Evolutionary conservation across 768 basidiomycete genomes (phyloP).

Genomic region (Suillus plorans): DNA sequence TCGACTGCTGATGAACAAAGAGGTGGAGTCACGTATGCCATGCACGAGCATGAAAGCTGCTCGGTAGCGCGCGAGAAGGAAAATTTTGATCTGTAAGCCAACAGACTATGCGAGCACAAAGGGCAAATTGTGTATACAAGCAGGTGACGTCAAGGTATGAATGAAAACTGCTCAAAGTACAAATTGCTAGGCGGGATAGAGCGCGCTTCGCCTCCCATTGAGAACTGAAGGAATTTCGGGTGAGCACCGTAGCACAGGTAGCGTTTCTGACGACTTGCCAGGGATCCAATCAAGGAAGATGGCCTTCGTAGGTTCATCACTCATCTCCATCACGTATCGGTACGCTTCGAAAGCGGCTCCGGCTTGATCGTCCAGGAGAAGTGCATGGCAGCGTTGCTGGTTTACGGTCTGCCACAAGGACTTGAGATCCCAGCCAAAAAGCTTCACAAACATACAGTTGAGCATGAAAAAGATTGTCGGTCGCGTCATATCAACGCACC

Average conservation of each 20-base stretch:
- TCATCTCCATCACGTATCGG: slow-evolving; percentile 1
- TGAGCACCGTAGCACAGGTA: not conserved
- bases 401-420: not conserved
- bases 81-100: not conserved
- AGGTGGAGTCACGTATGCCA: too few relatives aligned
- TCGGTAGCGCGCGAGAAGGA: too few relatives aligned
- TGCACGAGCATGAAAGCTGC: too few relatives aligned
- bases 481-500: not conserved
- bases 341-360: not conserved
- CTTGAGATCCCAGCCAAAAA: not conserved
- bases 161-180: not conserved
- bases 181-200: not conserved
- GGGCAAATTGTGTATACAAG: not conserved
- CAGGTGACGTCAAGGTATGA: not conserved
- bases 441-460: not conserved
- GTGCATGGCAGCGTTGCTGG: not conserved
- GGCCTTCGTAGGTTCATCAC: not conserved
- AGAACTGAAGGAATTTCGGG: not conserved
- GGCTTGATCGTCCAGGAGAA: not conserved
- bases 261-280: not conserved
- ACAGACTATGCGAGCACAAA: not conserved
- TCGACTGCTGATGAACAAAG: too few relatives aligned
- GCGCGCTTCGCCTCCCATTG: not conserved
- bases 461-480: not conserved
- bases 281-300: not conserved